Conservation (phyloP, 345 rosid species). For the Microthlaspi erraticum region DNA sequence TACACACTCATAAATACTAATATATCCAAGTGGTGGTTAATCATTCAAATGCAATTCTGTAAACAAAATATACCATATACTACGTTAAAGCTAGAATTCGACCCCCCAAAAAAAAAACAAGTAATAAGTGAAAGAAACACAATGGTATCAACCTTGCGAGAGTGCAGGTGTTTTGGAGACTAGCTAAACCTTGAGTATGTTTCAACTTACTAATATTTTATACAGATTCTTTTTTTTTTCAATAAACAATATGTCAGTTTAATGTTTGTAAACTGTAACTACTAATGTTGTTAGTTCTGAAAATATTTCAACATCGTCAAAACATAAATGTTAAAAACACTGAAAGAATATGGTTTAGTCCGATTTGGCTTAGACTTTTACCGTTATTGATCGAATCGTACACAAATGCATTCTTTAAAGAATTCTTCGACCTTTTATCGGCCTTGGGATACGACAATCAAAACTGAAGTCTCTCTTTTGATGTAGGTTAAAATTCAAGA, state of each 20-base stretch:
- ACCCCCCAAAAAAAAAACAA: background rate
- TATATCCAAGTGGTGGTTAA: background rate
- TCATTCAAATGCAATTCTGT: background rate
- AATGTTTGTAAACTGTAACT: background rate
- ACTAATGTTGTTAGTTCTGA: background rate
- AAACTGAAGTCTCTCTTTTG: too few relatives aligned
- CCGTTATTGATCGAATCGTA: background rate
- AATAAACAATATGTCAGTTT: slow-evolving; percentile 1
- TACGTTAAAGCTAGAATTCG: too few relatives aligned
- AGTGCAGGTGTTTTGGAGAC: background rate
- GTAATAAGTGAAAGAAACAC: background rate
- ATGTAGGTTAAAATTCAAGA: too few relatives aligned
- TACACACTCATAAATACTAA: background rate
- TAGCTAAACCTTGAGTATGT: background rate
- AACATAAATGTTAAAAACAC: background rate
- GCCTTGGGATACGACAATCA: too few relatives aligned
- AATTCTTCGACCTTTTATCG: too few relatives aligned
- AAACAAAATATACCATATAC: too few relatives aligned
- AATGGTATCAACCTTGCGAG: background rate
- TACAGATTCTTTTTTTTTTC: background rate
- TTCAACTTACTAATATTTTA: background rate
- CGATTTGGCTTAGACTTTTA: background rate
- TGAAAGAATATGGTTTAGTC: background rate
- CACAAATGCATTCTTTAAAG: too few relatives aligned
- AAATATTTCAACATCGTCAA: background rate